Conservation (phyloP, 257 asterid genomes). For the Gardenia jasminoides region DNA sequence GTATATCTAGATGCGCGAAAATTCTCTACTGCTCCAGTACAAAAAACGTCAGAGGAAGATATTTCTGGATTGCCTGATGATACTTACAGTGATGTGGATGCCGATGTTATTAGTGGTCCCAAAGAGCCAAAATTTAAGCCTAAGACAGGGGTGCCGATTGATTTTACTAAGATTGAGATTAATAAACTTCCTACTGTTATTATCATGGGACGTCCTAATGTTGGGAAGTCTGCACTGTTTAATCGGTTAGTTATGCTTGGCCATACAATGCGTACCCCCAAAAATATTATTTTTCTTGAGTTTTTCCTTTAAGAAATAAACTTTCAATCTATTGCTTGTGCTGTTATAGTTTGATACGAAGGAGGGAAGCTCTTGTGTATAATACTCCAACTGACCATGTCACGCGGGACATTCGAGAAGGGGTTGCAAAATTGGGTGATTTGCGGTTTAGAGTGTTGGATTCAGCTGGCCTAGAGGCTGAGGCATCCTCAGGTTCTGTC, state of each 20-base stretch:
- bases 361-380: slow-evolving; percentile 99
- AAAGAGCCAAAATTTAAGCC: slow-evolving; percentile 34
- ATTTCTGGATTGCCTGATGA: slow-evolving; percentile 32
- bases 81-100: slow-evolving; percentile 30
- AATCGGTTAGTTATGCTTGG: slow-evolving; percentile 61
- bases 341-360: slow-evolving; percentile 67
- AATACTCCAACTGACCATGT: slow-evolving; percentile 96
- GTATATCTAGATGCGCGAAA: slow-evolving; percentile 25
- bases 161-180: slow-evolving; percentile 68
- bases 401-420: slow-evolving; percentile 91
- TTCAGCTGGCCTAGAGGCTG: slow-evolving; percentile 99
- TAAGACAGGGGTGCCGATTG: slow-evolving; percentile 44
- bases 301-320: slow-evolving; percentile 2
- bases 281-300: background rate
- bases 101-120: slow-evolving; percentile 16
- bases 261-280: slow-evolving; percentile 1
- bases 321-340: slow-evolving; percentile 21
- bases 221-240: slow-evolving; percentile 92
- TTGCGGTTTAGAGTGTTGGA: slow-evolving; percentile 85
- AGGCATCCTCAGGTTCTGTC: slow-evolving; percentile 96
- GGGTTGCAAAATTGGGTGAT: slow-evolving; percentile 88
- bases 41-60: slow-evolving; percentile 29
- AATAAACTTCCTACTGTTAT: slow-evolving; percentile 78
- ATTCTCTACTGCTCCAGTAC: slow-evolving; percentile 40
- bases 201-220: slow-evolving; percentile 92